phyloP scores from a whole-genome alignment of 2,329 filamentous ascomycete genomes.

The Ophiostoma triangulosporum region DNA sequence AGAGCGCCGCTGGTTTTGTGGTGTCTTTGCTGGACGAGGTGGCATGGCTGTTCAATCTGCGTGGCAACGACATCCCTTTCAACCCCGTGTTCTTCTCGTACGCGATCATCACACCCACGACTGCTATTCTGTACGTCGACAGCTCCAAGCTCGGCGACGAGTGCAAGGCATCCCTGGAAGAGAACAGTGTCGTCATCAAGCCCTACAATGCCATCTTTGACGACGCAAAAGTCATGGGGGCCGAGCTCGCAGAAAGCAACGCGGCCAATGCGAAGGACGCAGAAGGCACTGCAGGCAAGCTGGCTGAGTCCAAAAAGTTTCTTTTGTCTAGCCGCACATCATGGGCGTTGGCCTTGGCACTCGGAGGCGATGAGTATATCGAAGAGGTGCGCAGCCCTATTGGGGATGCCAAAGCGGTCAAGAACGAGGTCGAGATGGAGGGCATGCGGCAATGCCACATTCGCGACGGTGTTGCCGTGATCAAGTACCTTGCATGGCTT shows the following conservation, averaged over 20 bases:
- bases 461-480: slow-evolving; percentile 80
- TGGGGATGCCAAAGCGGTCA: slow-evolving; percentile 82
- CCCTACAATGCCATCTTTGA: slow-evolving; percentile 73
- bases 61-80: slow-evolving; percentile 90
- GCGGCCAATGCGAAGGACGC: slow-evolving; percentile 2
- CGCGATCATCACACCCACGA: slow-evolving; percentile 65
- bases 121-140: slow-evolving; percentile 74
- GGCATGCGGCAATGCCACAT: slow-evolving; percentile 93
- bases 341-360: slow-evolving; percentile 76
- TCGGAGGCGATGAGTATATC: slow-evolving; percentile 74
- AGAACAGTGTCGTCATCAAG: slow-evolving; percentile 57
- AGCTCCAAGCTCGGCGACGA: slow-evolving; percentile 59
- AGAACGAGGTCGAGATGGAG: slow-evolving; percentile 77
- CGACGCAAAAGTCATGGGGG: slow-evolving; percentile 55
- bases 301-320: slow-evolving; percentile 46
- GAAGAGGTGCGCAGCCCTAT: slow-evolving; percentile 82
- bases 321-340: slow-evolving; percentile 79
- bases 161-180: slow-evolving; percentile 54
- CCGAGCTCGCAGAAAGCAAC: slow-evolving; percentile 5
- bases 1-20: slow-evolving; percentile 74
- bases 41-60: slow-evolving; percentile 96
- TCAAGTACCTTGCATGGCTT: slow-evolving; percentile 91
- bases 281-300: slow-evolving; percentile 14
- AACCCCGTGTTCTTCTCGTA: slow-evolving; percentile 99
- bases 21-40: slow-evolving; percentile 94